phyloP scores from a whole-genome alignment of 2,329 filamentous ascomycete species.

The Didymellaceae sp. region DNA sequence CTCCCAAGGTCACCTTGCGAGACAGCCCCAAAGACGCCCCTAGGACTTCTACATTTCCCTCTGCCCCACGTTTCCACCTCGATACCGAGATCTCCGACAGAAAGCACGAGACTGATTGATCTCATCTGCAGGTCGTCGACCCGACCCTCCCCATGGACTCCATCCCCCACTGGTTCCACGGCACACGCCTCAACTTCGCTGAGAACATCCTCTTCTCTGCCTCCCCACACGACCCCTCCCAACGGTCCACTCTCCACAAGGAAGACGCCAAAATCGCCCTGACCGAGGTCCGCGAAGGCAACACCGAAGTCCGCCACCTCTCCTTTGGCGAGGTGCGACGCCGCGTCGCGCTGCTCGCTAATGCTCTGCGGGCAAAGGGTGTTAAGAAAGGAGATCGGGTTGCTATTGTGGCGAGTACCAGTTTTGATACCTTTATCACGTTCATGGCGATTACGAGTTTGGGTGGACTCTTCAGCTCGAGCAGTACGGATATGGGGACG shows the following conservation, averaged over 20 bases:
- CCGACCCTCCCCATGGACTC: conserved; percentile 71
- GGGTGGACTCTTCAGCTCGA: conserved; percentile 77
- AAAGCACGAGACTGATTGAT: too few species aligned
- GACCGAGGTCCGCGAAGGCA: conserved; percentile 75
- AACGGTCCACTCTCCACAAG: conserved; percentile 65
- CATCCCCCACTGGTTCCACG: conserved; percentile 79
- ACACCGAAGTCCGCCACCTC: conserved; percentile 58
- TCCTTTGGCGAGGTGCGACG: conserved; percentile 72
- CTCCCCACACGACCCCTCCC: conserved; percentile 50
- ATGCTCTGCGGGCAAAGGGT: conserved; percentile 71
- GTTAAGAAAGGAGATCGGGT: conserved; percentile 75
- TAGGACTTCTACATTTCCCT: too few species aligned
- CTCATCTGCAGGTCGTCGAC: conserved; percentile 63
- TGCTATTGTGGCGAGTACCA: conserved; percentile 77
- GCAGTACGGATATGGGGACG: conserved; percentile 83
- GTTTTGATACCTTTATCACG: conserved; percentile 74
- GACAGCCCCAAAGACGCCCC: not conserved
- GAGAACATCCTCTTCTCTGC: conserved; percentile 77
- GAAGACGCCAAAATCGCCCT: conserved; percentile 74
- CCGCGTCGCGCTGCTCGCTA: conserved; percentile 65
- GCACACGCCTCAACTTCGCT: conserved; percentile 75
- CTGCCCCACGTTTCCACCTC: too few species aligned
- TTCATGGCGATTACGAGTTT: conserved; percentile 73
- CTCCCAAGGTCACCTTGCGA: not conserved
- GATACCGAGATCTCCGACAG: too few species aligned